Evolutionary conservation across 179 eudicot genomes (phyloP).

Genomic region (Silene noctiflora): DNA sequence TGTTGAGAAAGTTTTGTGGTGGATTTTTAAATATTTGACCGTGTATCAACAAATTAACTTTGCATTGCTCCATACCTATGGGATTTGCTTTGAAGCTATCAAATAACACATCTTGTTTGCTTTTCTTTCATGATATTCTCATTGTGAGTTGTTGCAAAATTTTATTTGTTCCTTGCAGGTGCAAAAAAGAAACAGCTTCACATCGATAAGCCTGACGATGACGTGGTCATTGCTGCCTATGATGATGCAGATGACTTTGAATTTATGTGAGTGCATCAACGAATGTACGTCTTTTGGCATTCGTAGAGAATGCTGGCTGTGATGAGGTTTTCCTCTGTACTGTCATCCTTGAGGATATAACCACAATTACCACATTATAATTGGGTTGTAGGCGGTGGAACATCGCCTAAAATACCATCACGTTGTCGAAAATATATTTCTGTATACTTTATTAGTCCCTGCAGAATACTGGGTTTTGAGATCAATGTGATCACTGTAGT

Average conservation of each 20-base stretch:
- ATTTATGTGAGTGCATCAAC: constrained; percentile 50
- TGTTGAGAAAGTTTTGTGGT: not conserved
- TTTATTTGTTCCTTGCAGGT: constrained; percentile 24
- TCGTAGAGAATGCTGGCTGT: not conserved
- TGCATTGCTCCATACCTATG: not conserved
- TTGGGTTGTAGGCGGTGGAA: not conserved
- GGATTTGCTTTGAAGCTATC: not conserved
- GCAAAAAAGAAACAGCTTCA: constrained; percentile 53
- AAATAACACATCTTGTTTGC: not conserved
- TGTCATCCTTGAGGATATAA: constrained; percentile 6
- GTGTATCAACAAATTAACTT: not conserved
- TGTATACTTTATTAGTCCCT: constrained; percentile 5
- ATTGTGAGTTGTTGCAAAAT: not conserved
- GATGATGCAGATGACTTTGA: constrained; percentile 68
- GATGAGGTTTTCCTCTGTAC: not conserved
- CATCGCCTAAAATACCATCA: not conserved
- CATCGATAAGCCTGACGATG: constrained; percentile 71
- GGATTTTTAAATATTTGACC: not conserved
- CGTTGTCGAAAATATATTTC: constrained; percentile 10
- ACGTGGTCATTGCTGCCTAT: constrained; percentile 44
- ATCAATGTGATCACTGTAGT: not conserved
- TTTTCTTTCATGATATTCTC: not conserved
- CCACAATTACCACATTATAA: not conserved
- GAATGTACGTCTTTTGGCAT: not conserved
- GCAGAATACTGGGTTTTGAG: constrained; percentile 11